Evolutionary conservation across 2,329 filamentous ascomycete species (phyloP).

Genomic region (Colletotrichum sansevieriae): DNA sequence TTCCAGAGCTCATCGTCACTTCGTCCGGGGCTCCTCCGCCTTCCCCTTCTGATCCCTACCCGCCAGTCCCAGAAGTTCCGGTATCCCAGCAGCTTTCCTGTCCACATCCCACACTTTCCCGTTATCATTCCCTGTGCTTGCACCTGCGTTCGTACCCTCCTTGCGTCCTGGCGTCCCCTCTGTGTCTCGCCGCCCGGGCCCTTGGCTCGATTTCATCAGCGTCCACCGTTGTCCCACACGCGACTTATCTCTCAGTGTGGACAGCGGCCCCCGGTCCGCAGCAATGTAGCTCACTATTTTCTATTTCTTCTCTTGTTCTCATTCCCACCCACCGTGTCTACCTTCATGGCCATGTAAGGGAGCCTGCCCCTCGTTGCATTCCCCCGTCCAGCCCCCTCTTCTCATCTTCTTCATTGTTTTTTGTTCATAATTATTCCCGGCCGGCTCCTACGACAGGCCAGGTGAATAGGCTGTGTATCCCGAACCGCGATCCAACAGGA

Average conservation of each 20-base stretch:
- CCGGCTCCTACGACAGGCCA: not conserved
- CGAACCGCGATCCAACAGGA: slow-evolving; percentile 32
- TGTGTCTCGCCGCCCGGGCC: slow-evolving; percentile 28
- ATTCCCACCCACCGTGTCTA: slow-evolving; percentile 28
- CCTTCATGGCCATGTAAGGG: slow-evolving; percentile 1
- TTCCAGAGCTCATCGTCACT: slow-evolving; percentile 11
- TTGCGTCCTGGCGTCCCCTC: slow-evolving; percentile 4
- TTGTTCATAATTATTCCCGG: slow-evolving; percentile 7
- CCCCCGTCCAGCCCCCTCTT: not conserved
- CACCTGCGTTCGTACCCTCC: not conserved
- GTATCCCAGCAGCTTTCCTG: not conserved
- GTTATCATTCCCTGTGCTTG: not conserved
- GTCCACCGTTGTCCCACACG: slow-evolving; percentile 36
- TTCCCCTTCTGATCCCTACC: slow-evolving; percentile 7
- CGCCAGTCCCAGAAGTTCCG: slow-evolving; percentile 14
- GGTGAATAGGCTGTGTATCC: slow-evolving; percentile 3
- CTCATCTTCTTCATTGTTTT: not conserved
- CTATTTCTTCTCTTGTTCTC: slow-evolving; percentile 35
- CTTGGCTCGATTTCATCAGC: slow-evolving; percentile 39
- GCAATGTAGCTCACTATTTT: slow-evolving; percentile 29
- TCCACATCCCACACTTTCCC: not conserved
- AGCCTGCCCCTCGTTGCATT: not conserved
- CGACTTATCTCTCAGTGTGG: slow-evolving; percentile 35
- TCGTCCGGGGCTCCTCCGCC: not conserved
- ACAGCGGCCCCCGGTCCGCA: slow-evolving; percentile 28